Base-by-base conservation (phyloP, 2,329 filamentous ascomycete species). In the Colletotrichum sp. region DNA sequence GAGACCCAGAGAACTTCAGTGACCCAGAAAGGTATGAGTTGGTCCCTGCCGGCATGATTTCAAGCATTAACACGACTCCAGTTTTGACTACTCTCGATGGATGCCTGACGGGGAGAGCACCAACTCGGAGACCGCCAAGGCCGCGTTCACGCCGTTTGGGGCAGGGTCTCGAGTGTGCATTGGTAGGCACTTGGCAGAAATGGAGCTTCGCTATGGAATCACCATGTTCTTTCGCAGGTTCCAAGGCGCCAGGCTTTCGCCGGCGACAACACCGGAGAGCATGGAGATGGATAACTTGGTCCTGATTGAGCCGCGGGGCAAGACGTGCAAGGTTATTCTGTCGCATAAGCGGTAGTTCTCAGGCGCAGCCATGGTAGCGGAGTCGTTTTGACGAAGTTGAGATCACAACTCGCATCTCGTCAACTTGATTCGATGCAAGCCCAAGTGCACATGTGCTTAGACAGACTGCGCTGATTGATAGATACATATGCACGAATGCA, bases 151-250 rank as follows among this genome's bases (percentile, higher is more conserved):
- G 76, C 86, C 90, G 0, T 92, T 91, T 79, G 90, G 90, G 1
- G 87, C 85, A 5, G 90, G 90, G 3, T 84, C n/a, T 21, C 26
- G 61, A 28, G 84, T 81, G 5, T 93, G 91, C 77, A 83, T 93
- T 26, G 91, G 91, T 3, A 83, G 90, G 36, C 90, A 92, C 76
- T 83, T 93, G 26, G 91, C 91, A 1, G 83, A 85, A 32, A 90
- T 90, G 82, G 90, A 92, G 79, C 79, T 92, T 34, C 85, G 90
- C 10, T 85, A 90, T 52, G 88, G 85, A 0, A 83, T 87, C 0
- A 87, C 89, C 0, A 82, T 86, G 9, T 90, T 93, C 81, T 91
- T 92, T 79, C 83, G 85, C 1, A 82, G 86, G 48, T 90, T 87
- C 75, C 84, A 85, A 0, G 79, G 81, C 71, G 81, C 84, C 1